phyloP scores from a whole-genome alignment of 495 filamentous ascomycete genomes.

The Penicillium waksmanii region DNA sequence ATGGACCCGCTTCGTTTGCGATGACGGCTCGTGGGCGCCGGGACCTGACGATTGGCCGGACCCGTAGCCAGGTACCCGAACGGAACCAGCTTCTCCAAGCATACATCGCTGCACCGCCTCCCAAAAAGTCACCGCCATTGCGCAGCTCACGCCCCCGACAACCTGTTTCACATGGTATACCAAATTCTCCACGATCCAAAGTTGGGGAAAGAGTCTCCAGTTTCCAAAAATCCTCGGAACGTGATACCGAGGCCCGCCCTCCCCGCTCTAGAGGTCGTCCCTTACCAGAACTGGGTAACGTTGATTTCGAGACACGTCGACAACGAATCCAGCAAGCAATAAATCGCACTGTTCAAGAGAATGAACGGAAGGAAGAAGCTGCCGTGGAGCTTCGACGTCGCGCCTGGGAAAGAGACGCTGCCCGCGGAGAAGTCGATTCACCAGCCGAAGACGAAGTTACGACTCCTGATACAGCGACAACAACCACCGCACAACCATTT shows the following conservation, averaged over 20 bases:
- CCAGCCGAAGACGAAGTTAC: constrained; percentile 21
- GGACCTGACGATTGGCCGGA: constrained; percentile 36
- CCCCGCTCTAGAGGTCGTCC: constrained; percentile 44
- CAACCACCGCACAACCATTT: constrained; percentile 18
- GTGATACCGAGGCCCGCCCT: constrained; percentile 34
- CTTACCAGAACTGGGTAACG: constrained; percentile 63
- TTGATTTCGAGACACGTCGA: constrained; percentile 78
- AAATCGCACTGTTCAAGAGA: constrained; percentile 73
- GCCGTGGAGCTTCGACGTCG: constrained; percentile 50
- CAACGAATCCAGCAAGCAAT: constrained; percentile 81
- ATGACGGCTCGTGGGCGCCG: constrained; percentile 41
- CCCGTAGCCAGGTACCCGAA: constrained; percentile 39
- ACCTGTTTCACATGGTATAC: constrained; percentile 74
- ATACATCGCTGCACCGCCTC: constrained; percentile 65
- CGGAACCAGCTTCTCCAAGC: constrained; percentile 60
- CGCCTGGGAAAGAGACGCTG: constrained; percentile 38
- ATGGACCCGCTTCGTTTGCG: constrained; percentile 38
- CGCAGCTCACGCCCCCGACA: constrained; percentile 82
- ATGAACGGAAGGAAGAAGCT: constrained; percentile 60
- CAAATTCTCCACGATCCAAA: constrained; percentile 66
- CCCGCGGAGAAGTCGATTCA: constrained; percentile 27
- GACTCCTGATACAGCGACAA: constrained; percentile 32
- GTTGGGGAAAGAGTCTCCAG: constrained; percentile 52
- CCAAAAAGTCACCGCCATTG: constrained; percentile 72
- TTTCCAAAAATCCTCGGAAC: constrained; percentile 40